phyloP scores from a whole-genome alignment of 2,329 filamentous ascomycete species.

The Monosporascus cannonballus region DNA sequence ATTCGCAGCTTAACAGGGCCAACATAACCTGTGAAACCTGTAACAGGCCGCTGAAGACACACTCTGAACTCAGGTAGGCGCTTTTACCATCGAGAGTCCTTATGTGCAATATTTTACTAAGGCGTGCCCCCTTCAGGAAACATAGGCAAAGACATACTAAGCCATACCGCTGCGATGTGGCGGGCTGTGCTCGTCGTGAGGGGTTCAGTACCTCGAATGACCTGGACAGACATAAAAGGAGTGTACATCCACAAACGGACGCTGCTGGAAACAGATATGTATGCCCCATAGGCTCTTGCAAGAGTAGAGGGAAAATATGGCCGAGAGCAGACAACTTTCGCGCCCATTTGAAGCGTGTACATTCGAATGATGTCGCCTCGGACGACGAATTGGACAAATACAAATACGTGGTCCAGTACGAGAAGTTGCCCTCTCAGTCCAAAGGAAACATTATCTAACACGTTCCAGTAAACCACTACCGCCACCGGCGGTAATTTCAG shows the following conservation, averaged over 20 bases:
- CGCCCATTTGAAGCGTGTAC: slow-evolving; percentile 67
- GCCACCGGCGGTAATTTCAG: slow-evolving; percentile 5
- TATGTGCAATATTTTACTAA: slow-evolving; percentile 10
- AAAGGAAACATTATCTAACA: slow-evolving; percentile 9
- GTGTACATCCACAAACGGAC: slow-evolving; percentile 53
- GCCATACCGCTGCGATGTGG: slow-evolving; percentile 54
- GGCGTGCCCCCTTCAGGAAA: slow-evolving; percentile 50
- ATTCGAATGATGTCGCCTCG: slow-evolving; percentile 34
- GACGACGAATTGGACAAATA: slow-evolving; percentile 35
- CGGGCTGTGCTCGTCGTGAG: slow-evolving; percentile 49
- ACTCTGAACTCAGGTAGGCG: slow-evolving; percentile 50
- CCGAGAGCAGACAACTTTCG: slow-evolving; percentile 82
- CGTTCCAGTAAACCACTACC: slow-evolving; percentile 2
- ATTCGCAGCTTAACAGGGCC: slow-evolving; percentile 8
- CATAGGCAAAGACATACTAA: slow-evolving; percentile 66
- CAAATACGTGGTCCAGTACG: slow-evolving; percentile 26
- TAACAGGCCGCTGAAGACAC: slow-evolving; percentile 37
- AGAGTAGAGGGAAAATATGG: slow-evolving; percentile 63
- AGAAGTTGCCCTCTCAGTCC: background rate
- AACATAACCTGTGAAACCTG: slow-evolving; percentile 34
- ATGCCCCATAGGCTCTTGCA: slow-evolving; percentile 54
- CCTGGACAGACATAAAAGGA: slow-evolving; percentile 69
- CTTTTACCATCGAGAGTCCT: background rate
- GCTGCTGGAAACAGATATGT: slow-evolving; percentile 48
- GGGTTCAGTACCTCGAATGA: slow-evolving; percentile 81